phyloP scores from a whole-genome alignment of 164 flowering plant genomes.

The Sedum album region DNA sequence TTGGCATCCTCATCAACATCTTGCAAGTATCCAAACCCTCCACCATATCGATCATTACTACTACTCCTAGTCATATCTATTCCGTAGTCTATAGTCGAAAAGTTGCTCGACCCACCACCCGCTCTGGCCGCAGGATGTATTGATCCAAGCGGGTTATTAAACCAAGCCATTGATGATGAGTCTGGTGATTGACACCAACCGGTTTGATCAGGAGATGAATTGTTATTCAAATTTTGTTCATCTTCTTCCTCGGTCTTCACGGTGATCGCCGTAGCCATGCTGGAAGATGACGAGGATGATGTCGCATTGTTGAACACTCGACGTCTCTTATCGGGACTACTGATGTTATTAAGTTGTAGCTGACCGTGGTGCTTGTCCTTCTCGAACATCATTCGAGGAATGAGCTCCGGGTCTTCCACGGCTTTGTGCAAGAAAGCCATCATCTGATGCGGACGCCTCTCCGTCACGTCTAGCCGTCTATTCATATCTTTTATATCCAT shows the following conservation, averaged over 20 bases:
- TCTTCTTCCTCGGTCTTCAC: neutral
- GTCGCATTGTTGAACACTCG: neutral
- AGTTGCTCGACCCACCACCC: neutral
- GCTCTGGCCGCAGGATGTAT: constrained; percentile 2
- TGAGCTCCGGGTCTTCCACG: constrained; percentile 59
- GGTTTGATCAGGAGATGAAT: neutral
- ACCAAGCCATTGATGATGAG: neutral
- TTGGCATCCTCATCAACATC: constrained; percentile 1
- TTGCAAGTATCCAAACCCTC: constrained; percentile 1
- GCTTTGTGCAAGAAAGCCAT: constrained; percentile 69
- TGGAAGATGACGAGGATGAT: neutral
- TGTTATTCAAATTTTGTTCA: neutral
- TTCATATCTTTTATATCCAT: constrained; percentile 52
- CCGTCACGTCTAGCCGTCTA: constrained; percentile 60
- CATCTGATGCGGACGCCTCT: constrained; percentile 79
- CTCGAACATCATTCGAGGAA: constrained; percentile 43
- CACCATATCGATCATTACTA: neutral
- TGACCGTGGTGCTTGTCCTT: constrained; percentile 18
- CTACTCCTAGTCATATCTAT: neutral
- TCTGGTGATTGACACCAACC: neutral
- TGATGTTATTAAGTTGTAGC: neutral
- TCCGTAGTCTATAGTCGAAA: neutral
- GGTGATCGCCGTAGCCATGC: neutral
- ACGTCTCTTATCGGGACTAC: neutral
- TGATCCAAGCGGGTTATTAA: constrained; percentile 3